Conservation (phyloP, 2,329 filamentous ascomycete genomes). For the Aspergillus ruber region DNA sequence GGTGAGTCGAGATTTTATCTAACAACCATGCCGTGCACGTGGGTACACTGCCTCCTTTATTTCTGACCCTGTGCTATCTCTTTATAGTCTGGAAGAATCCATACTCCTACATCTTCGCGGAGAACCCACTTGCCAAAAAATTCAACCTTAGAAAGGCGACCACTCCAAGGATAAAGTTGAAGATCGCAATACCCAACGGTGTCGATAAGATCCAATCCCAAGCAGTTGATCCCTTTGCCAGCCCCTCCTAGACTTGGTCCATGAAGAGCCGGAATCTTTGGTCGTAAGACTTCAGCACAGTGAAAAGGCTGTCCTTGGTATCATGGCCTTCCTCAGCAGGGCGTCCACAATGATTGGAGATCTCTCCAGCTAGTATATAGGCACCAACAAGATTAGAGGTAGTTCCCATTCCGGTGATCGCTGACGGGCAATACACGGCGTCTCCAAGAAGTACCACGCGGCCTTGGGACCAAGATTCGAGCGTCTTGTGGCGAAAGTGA, state of each 20-base stretch:
- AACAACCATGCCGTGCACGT: too few species aligned
- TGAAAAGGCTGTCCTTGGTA: conserved; percentile 16
- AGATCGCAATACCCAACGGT: conserved; percentile 24
- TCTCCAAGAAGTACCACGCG: conserved; percentile 39
- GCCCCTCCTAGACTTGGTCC: conserved; percentile 28
- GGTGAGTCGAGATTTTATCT: too few species aligned
- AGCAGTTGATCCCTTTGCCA: conserved; percentile 10
- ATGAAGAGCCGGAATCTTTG: conserved; percentile 41
- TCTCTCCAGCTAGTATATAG: conserved; percentile 52
- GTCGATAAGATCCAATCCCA: conserved; percentile 20
- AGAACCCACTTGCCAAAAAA: conserved; percentile 25
- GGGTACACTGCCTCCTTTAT: too few species aligned
- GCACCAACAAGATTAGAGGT: conserved; percentile 32
- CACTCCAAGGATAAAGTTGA: conserved; percentile 25
- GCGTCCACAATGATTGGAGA: conserved; percentile 19
- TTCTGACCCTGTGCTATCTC: neutral
- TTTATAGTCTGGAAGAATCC: conserved; percentile 35
- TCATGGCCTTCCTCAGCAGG: conserved; percentile 4
- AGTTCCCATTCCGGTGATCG: conserved; percentile 31
- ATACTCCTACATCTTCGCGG: conserved; percentile 25
- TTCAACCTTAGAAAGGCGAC: conserved; percentile 31
- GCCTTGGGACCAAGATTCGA: conserved; percentile 40
- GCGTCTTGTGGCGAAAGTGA: too few species aligned
- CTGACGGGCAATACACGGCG: conserved; percentile 28
- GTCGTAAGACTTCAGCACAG: conserved; percentile 38